A percentile compares a stretch with the other conserved stretches of the same genome.
Conservation (phyloP, 129 eudicot genomes). For the Solidago caesia region DNA sequence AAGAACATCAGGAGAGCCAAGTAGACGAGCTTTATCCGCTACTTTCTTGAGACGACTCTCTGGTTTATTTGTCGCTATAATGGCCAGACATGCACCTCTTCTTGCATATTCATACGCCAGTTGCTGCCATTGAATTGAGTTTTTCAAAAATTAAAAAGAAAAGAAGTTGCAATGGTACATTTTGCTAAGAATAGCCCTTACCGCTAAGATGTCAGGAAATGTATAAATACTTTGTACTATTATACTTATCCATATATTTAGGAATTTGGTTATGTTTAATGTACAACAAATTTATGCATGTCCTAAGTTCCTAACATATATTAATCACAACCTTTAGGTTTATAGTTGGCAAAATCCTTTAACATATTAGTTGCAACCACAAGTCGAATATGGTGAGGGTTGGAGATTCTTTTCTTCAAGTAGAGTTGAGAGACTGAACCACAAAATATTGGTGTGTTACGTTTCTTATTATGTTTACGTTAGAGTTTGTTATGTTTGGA, state of each 20-base stretch:
- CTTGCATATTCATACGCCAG: conserved; percentile 47
- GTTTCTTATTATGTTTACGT: background rate
- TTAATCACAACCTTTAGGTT: too few species aligned
- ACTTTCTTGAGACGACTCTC: conserved; percentile 38
- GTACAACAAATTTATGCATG: too few species aligned
- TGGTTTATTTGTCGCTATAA: conserved; percentile 36
- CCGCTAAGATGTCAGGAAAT: too few species aligned
- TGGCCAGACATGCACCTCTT: conserved; percentile 39
- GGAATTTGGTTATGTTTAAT: too few species aligned
- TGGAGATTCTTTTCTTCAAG: background rate
- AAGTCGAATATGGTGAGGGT: too few species aligned
- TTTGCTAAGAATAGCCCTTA: too few species aligned
- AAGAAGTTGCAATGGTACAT: background rate
- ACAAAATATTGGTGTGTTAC: background rate
- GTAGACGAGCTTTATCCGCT: conserved; percentile 38
- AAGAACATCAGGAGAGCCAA: conserved; percentile 48
- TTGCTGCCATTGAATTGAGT: conserved; percentile 24
- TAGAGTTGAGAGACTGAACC: background rate
- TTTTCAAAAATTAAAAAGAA: background rate
- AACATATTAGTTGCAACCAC: too few species aligned
- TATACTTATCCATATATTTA: too few species aligned
- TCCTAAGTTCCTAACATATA: too few species aligned
- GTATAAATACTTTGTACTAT: too few species aligned
- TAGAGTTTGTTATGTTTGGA: background rate
- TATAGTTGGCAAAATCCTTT: too few species aligned